Evolutionary conservation across 2,329 filamentous ascomycete genomes (phyloP), one percentile per base, ranked within the genome.

Genomic region (Monosporascus sp.): DNA sequence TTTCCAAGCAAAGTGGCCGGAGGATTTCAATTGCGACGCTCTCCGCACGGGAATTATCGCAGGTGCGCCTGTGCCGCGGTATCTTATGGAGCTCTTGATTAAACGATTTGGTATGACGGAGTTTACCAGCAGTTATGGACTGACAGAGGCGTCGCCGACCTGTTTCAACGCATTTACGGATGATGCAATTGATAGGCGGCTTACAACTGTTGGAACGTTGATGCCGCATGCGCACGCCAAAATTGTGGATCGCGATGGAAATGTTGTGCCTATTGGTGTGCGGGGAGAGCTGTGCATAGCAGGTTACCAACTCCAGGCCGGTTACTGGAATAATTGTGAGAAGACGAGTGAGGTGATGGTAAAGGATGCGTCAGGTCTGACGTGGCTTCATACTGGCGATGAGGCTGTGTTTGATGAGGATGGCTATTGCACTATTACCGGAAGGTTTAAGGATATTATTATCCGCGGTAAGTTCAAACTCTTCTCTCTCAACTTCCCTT

Each of bases 11-110:
- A 74, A 77, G 65, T 70, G 52, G 57, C 67, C 53, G 7, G 55
- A 70, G 66, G 67, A 68, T 50, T 76, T 77, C 63, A 69, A 72
- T 56, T 76, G 73, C 63, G 74, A 77, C 1, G 74, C 72, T 6
- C 76, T 92, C n/a, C 78, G 89, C 36, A 92, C 88, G 0, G 89
- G 89, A 7, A 91, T 90, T 62, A 86, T 91, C 45, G 89, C 89
- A 0, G 89, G 89, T 0, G 86, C 88, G 0, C 88, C 88, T 0
- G 88, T 93, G 1, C 88, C 89, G 2, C 78, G 82, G 3, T 84
- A 88, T 53, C 73, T 93, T 20, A 90, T 93, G 85, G 82, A 88
- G 69, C 75, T 83, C 25, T 77, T 93, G 51, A 80, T 90, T 14
- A 77, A 81, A 35, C 81, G 84, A 27, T 80, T 93, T 31, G 87